Base-by-base conservation (phyloP, 306 rosid species). In the Trifolium pratense region DNA sequence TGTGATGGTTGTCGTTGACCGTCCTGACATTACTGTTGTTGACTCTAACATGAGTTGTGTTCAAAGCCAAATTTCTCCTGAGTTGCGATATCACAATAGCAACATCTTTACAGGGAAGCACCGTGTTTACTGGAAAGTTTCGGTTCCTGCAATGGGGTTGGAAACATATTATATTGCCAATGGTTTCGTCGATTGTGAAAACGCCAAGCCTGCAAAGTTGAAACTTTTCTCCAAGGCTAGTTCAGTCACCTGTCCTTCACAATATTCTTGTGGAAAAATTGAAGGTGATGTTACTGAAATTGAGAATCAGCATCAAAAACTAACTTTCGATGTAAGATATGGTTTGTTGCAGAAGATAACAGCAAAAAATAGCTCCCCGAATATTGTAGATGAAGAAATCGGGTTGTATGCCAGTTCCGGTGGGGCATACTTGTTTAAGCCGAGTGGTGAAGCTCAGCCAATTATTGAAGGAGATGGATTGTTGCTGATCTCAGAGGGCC, bases 351-450 rank as follows among this genome's bases (percentile, higher is more conserved):
- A 87, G 86, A 90, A 90, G 84, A 48, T 87, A 74, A 82, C 61
- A 76, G 73, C 55, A 9, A 79, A 75, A 84, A 49, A 62, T 68
- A 78, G 92, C 42, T 74, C 82, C 25, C 78, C 83, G 42, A 84
- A 68, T 82, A 79, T 78, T 67, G 84, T 88, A 49, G 83, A 83
- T 74, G 99, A 94, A 84, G 99, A 91, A 87, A 85, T 94, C n/a
- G 89, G 93, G 20, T 79, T 94, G 89, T 94, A 94, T 75, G 66
- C 90, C 43, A 90, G 96, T 67, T 51, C 15, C 8, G 99, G 92
- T 51, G 99, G 99, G 42, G 99, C 99, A 16, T 94, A 91, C 90
- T 84, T 94, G 67, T 94, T 94, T 79, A 87, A 77, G 77, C 99
- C 99, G 1, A 78, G 10, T 17, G 99, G 99, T 53, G 93, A 90